A percentile compares a stretch with the other conserved stretches of the same genome.
phyloP scores from a whole-genome alignment of 345 rosid genomes.

The Acer negundo region DNA sequence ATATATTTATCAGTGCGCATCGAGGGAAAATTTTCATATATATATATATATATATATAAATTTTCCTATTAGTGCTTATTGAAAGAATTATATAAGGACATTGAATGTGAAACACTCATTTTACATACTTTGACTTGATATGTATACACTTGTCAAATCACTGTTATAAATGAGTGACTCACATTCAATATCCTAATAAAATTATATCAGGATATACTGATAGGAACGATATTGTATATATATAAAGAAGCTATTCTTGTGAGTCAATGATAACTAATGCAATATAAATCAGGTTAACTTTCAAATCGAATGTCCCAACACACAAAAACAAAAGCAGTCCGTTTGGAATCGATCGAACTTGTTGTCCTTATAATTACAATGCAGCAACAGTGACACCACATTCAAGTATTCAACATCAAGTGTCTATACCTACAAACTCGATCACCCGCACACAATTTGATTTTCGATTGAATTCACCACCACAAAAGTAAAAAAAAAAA shows the following conservation, averaged over 20 bases:
- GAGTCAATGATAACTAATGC: neutral
- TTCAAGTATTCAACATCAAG: constrained; percentile 95
- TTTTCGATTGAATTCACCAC: neutral
- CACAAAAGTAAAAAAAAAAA: neutral
- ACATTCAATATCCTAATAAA: no score
- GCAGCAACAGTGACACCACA: constrained; percentile 87
- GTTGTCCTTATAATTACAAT: constrained; percentile 92
- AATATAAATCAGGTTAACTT: neutral
- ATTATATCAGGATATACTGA: no score
- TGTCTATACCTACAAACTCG: constrained; percentile 82
- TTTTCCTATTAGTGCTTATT: no score
- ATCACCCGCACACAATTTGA: neutral
- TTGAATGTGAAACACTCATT: no score
- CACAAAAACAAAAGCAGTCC: neutral
- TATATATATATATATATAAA: no score
- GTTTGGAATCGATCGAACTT: constrained; percentile 79
- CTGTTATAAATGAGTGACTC: no score
- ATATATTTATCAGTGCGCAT: no score
- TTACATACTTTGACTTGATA: no score
- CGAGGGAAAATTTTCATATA: no score
- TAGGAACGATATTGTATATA: no score
- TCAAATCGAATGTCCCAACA: neutral
- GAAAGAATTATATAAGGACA: no score
- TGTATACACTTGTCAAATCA: no score
- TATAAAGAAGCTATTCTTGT: neutral